phyloP scores from a whole-genome alignment of 805 yeast species.

The Barnettozyma populi region DNA sequence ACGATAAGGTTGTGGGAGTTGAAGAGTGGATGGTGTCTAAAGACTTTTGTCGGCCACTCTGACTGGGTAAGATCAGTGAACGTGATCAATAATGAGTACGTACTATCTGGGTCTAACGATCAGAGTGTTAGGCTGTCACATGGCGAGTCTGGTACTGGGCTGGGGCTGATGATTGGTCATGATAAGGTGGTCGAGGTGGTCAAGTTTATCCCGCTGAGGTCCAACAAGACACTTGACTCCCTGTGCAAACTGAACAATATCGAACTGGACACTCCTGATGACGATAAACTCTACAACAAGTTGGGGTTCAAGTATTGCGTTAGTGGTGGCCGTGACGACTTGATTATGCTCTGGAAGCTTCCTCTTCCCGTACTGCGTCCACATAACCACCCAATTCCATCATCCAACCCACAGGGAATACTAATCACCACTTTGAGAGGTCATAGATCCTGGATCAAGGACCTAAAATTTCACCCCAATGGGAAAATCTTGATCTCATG shows the following conservation, averaged over 20 bases:
- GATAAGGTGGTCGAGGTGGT: constrained; percentile 77
- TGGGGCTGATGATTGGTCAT: constrained; percentile 69
- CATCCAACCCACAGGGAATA: constrained; percentile 56
- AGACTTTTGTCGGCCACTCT: constrained; percentile 69
- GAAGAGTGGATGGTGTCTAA: constrained; percentile 58
- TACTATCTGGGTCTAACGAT: constrained; percentile 76
- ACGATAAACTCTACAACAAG: constrained; percentile 25
- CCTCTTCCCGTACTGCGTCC: constrained; percentile 59
- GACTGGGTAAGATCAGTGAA: constrained; percentile 83
- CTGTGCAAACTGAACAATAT: constrained; percentile 27
- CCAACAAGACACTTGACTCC: constrained; percentile 45
- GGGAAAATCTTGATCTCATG: constrained; percentile 66
- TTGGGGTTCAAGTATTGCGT: constrained; percentile 69
- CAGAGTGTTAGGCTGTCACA: constrained; percentile 66
- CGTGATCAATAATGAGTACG: constrained; percentile 45
- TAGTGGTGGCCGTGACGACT: constrained; percentile 76
- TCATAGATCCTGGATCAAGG: constrained; percentile 84
- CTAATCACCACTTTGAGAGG: constrained; percentile 56
- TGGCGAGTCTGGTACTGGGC: constrained; percentile 59
- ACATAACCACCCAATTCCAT: constrained; percentile 51
- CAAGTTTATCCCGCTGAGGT: constrained; percentile 52
- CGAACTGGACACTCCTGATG: constrained; percentile 1
- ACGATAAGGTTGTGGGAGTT: constrained; percentile 64
- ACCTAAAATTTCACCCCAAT: constrained; percentile 65
- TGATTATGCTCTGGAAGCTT: constrained; percentile 70